phyloP scores from a whole-genome alignment of 352 stramenopile species.

The Globisporangium abappressorium region DNA sequence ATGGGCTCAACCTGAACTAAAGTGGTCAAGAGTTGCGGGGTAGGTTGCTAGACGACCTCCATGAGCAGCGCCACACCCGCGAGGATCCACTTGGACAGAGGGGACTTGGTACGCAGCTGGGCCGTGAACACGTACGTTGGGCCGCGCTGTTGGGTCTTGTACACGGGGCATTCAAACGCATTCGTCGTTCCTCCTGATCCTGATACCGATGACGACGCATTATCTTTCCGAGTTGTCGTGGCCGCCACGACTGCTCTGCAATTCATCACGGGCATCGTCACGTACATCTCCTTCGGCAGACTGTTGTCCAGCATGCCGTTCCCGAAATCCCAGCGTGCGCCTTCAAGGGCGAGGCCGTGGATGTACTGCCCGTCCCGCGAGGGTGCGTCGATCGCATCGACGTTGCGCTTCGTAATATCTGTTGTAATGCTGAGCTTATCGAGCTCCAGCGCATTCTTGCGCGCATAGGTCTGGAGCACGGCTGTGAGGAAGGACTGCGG shows the following conservation, averaged over 20 bases:
- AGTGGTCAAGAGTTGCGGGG: too few species aligned
- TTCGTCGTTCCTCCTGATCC: slow-evolving; percentile 14
- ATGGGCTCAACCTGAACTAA: too few species aligned
- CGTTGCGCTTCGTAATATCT: slow-evolving; percentile 87
- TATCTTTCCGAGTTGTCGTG: slow-evolving; percentile 3
- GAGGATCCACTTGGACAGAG: slow-evolving; percentile 88
- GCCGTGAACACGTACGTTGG: slow-evolving; percentile 89
- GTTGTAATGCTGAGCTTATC: slow-evolving; percentile 75
- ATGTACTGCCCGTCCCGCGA: slow-evolving; percentile 90
- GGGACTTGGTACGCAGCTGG: slow-evolving; percentile 82
- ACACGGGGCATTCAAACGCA: slow-evolving; percentile 88
- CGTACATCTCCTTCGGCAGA: slow-evolving; percentile 90
- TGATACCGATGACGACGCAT: not conserved
- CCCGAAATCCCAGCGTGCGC: slow-evolving; percentile 83
- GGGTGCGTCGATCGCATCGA: slow-evolving; percentile 75
- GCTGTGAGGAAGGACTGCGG: slow-evolving; percentile 85
- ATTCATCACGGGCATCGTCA: slow-evolving; percentile 90
- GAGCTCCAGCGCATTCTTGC: slow-evolving; percentile 78
- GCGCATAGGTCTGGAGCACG: slow-evolving; percentile 69
- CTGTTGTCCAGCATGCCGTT: slow-evolving; percentile 79
- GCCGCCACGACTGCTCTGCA: slow-evolving; percentile 34
- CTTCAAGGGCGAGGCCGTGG: slow-evolving; percentile 88
- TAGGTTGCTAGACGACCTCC: slow-evolving; percentile 62
- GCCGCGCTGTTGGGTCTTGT: slow-evolving; percentile 89
- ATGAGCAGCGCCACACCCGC: slow-evolving; percentile 88